A percentile compares a stretch with the other conserved stretches of the same genome.
These are phyloP conservation scores for Cronartium quercuum DNA, from an alignment of 1,284 basidiomycete species.

Conservation along the genomic window DNA sequence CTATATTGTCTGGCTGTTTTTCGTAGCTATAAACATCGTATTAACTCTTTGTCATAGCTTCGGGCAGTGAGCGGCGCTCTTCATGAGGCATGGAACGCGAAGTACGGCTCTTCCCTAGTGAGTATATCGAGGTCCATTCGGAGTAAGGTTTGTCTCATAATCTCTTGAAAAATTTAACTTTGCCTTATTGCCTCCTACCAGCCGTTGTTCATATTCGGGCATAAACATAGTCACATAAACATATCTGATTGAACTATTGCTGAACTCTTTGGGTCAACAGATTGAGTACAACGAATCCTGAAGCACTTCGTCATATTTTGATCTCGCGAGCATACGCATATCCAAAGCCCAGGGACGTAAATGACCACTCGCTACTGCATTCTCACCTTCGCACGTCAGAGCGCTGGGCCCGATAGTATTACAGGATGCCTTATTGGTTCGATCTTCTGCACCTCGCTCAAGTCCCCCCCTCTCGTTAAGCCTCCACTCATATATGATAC, in stretches of 20 bases:
- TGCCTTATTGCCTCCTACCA: neutral
- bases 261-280: slow-evolving; percentile 44
- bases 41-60: neutral
- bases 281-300: slow-evolving; percentile 59
- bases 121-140: neutral
- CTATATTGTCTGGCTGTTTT: neutral
- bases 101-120: neutral
- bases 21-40: neutral
- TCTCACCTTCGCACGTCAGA: slow-evolving; percentile 57
- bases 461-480: neutral
- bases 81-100: neutral
- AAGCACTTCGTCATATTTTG: slow-evolving; percentile 58
- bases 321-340: slow-evolving; percentile 60
- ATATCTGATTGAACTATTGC: neutral
- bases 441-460: slow-evolving; percentile 40
- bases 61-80: neutral
- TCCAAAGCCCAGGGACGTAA: slow-evolving; percentile 62
- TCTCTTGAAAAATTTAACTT: neutral
- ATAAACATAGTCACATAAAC: neutral
- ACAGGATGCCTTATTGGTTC: slow-evolving; percentile 58
- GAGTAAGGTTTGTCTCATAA: neutral
- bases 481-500: slow-evolving; percentile 37
- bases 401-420: slow-evolving; percentile 61
- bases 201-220: neutral
- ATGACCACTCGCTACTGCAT: slow-evolving; percentile 54